Percentiles rank a stretch among this genome's conserved stretches.
These are phyloP conservation scores for Hypsizygus marmoreus DNA, from an alignment of 768 basidiomycete genomes.

Conservation along the genomic window DNA sequence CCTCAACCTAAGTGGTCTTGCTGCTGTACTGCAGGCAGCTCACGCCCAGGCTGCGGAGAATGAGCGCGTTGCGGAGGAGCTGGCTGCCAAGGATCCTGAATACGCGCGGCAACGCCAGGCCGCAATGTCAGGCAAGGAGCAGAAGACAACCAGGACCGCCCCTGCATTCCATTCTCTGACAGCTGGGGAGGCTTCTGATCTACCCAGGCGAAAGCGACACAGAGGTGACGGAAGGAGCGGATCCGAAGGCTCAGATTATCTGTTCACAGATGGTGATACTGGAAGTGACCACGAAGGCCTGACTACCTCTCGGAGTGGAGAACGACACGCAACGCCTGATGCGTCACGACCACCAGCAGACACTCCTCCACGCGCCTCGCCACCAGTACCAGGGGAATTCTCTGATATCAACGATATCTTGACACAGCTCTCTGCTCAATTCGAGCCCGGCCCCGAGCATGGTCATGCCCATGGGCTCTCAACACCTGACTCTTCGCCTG, in stretches of 20 bases:
- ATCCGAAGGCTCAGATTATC: slow-evolving; percentile 55
- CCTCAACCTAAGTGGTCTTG: slow-evolving; percentile 63
- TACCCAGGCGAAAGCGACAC: slow-evolving; percentile 31
- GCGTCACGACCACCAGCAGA: slow-evolving; percentile 32
- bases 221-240: slow-evolving; percentile 38
- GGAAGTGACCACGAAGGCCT: slow-evolving; percentile 45
- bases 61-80: slow-evolving; percentile 43
- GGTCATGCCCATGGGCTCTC: slow-evolving; percentile 42
- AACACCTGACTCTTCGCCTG: slow-evolving; percentile 49
- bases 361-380: slow-evolving; percentile 43
- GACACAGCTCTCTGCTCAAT: slow-evolving; percentile 69
- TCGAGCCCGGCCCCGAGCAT: slow-evolving; percentile 57
- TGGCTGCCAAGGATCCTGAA: slow-evolving; percentile 47
- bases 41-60: slow-evolving; percentile 59
- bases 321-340: slow-evolving; percentile 32
- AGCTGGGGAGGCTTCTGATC: slow-evolving; percentile 45
- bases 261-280: slow-evolving; percentile 53
- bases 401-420: slow-evolving; percentile 77
- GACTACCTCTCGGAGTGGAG: slow-evolving; percentile 25
- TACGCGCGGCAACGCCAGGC: slow-evolving; percentile 47
- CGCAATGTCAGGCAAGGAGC: slow-evolving; percentile 45
- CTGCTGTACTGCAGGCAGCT: slow-evolving; percentile 80
- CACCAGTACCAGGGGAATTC: slow-evolving; percentile 59
- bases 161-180: slow-evolving; percentile 82
- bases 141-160: slow-evolving; percentile 63